Percentiles rank a stretch among this genome's conserved stretches.
Evolutionary conservation across 192 early-diverging fungal genomes (phyloP).

Genomic region (Backusella luteola): DNA sequence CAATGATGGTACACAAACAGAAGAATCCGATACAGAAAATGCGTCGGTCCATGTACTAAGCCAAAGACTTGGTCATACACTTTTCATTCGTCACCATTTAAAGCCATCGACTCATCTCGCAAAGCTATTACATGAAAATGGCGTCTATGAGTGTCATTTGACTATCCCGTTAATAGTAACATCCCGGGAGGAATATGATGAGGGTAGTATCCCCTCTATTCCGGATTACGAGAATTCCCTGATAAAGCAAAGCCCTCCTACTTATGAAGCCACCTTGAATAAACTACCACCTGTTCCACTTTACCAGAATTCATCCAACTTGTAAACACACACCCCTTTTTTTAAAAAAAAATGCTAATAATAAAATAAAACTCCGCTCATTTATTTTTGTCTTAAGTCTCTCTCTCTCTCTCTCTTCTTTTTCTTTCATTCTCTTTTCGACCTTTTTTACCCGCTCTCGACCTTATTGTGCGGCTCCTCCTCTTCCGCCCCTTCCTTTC

Average conservation of each 20-base stretch:
- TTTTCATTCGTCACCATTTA: neutral
- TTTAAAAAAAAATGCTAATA: neutral
- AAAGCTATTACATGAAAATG: neutral
- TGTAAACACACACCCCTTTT: neutral
- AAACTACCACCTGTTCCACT: constrained; percentile 1
- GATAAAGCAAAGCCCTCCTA: constrained; percentile 9
- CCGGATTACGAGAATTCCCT: constrained; percentile 14
- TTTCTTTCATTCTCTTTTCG: neutral
- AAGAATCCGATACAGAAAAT: neutral
- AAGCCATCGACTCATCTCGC: neutral
- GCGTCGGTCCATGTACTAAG: neutral
- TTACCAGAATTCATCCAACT: neutral
- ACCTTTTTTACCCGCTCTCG: constrained; percentile 1
- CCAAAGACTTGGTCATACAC: neutral
- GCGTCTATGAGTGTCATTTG: constrained; percentile 6
- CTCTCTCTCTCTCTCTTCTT: neutral
- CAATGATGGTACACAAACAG: neutral
- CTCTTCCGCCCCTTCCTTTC: constrained; percentile 5
- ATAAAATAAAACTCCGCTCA: neutral
- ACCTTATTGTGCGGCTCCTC: neutral
- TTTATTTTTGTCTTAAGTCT: neutral
- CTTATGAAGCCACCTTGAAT: constrained; percentile 15
- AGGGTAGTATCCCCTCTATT: constrained; percentile 22
- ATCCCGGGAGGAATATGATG: constrained; percentile 24
- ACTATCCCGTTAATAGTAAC: constrained; percentile 26